Evolutionary conservation across 2,329 filamentous ascomycete genomes (phyloP), one percentile per base, ranked within the genome.

Genomic region (Beauveria caledonica): DNA sequence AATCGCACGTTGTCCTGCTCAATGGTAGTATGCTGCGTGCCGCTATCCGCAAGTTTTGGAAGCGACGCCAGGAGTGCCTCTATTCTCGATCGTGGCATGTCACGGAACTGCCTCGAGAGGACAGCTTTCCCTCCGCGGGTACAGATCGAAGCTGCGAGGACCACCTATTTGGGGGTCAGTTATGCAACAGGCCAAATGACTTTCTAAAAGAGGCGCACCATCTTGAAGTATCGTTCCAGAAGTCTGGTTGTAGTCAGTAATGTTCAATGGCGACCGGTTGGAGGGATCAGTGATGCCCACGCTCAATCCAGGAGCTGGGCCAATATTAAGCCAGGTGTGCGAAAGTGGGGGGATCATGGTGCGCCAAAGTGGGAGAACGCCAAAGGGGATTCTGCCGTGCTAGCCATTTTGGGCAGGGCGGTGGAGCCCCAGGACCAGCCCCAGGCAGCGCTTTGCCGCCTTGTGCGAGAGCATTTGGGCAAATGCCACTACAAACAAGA

Each of bases 1-100:
- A 97, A 99, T 78, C 94, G 93, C 71, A 99, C 94, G 79, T 96
- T 97, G 80, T 99, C 95, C 77, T 97, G 92, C 77, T 99, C 94
- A 69, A 97, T 92, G 6, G 90, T 99, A 29, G 94, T 99, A 76
- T 99, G 94, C 77, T 99, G 94, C 57, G 92, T 97, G 63, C 92
- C 90, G 64, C 90, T 92, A 75, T 97, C 92, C 70, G 94, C 92
- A 62, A 97, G 89, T 79, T 99, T 99, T 60, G 94, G 95, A 73
- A 99, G 97, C 10, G 93, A 96, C 65, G 95, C 94, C 61, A 99
- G 88, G 61, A 99, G 86, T 60, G 90, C 94, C 81, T 99, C 95
- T 72, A 99, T 92, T 72, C 95, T 86, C 54, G 95, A 97, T 73
- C 94, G 86, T 75, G 93, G 90, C 85, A 99, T 97, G 79, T 97